Percentiles rank a stretch among this genome's conserved stretches.
These are phyloP conservation scores for Knoxia roxburghii DNA, from an alignment of 257 asterid species.

Conservation along the genomic window DNA sequence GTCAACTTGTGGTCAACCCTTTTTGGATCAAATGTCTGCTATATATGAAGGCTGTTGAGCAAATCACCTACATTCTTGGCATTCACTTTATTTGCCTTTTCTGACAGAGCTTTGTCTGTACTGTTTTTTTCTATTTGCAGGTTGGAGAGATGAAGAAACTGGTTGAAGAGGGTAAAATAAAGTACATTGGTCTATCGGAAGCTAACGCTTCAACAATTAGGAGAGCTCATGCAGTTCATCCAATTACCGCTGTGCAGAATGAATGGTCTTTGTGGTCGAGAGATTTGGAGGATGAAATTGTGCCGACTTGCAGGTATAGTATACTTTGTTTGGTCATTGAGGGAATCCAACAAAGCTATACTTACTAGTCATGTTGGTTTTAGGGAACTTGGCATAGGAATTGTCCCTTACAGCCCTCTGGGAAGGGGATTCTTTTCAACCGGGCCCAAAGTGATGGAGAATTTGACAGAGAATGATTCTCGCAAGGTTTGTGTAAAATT, in stretches of 20 bases:
- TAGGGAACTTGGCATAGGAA: slow-evolving; percentile 41
- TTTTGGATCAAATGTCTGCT: background rate
- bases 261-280: slow-evolving; percentile 52
- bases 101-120: background rate
- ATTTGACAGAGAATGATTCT: slow-evolving; percentile 24
- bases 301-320: slow-evolving; percentile 45
- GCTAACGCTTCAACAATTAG: slow-evolving; percentile 44
- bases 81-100: background rate
- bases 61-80: background rate
- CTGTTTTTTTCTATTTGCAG: slow-evolving; percentile 9
- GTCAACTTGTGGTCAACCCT: background rate
- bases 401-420: slow-evolving; percentile 40
- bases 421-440: slow-evolving; percentile 33
- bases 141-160: slow-evolving; percentile 42
- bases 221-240: slow-evolving; percentile 52
- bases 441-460: slow-evolving; percentile 25
- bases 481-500: slow-evolving; percentile 28
- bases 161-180: slow-evolving; percentile 51
- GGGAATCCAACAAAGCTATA: background rate
- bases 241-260: slow-evolving; percentile 36
- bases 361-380: background rate
- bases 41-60: background rate
- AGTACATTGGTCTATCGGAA: slow-evolving; percentile 38
- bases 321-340: background rate
- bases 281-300: slow-evolving; percentile 38